Evolutionary conservation across 2,329 filamentous ascomycete genomes (phyloP), one percentile per base, ranked within the genome.

Genomic region (Paraphaeosphaeria sporulosa): DNA sequence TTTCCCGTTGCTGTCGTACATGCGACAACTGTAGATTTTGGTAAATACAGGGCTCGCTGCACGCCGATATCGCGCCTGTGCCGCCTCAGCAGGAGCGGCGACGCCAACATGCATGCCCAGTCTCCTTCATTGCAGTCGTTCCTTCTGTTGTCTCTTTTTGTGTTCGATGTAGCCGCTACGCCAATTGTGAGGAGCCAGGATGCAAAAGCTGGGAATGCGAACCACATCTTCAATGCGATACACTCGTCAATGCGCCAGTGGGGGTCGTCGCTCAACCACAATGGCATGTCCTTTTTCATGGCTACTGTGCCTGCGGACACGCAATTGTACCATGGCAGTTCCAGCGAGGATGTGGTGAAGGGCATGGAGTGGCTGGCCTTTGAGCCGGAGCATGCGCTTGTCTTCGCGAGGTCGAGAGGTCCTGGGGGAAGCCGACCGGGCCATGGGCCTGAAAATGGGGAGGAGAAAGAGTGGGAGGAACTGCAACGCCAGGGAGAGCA

Each of bases 201-300:
- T 43, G 25, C 15, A 17, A 17, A 47, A 44, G 30, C 47, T 19
- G 58, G 57, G 23, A 89, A 90, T 73, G 87, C 86, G 8, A 84
- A 86, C 64, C 83, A 86, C 62, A 86, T 93, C 58, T 93, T 93
- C 83, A 93, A 93, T 70, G 84, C 89, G 17, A 80, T 93, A 19
- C 87, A 92, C 64, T 87, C 87, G 10, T 89, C 89, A 0, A 87
- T 90, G 80, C 84, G 90, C 38, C 89, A 93, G 80, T 93, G 89
- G 86, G 90, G 89, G 1, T 91, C 89, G 0, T 88, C 89, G 0
- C 72, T 91, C 2, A 84, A 91, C 60, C 90, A 93, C 75, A 93
- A 93, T 72, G 91, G 91, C 57, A 89, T 93, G 83, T 87, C 88
- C 1, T 84, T 90, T 66, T 90, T 92, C 67, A 81, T 89, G 0